These are phyloP conservation scores for Fonsecaea nubica DNA, from an alignment of 2,329 filamentous ascomycete species.

Conservation along the genomic window DNA sequence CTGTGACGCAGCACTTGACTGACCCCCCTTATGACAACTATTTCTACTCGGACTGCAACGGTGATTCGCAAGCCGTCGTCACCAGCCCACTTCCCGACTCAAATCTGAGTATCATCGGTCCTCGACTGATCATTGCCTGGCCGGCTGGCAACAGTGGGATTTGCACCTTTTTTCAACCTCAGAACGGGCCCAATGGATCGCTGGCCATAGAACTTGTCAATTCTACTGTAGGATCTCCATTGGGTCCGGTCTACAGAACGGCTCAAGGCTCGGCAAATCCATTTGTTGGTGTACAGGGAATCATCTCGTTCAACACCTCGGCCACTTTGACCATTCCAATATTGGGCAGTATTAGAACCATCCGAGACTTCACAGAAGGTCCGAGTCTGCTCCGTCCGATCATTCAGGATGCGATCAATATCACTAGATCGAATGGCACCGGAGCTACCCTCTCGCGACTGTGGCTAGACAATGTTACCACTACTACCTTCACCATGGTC, in stretches of 20 bases:
- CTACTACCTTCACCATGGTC: constrained; percentile 59
- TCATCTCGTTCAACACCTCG: constrained; percentile 64
- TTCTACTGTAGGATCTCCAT: constrained; percentile 53
- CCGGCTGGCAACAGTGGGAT: constrained; percentile 70
- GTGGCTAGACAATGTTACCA: constrained; percentile 69
- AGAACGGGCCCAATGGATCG: constrained; percentile 60
- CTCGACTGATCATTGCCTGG: constrained; percentile 68
- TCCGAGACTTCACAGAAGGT: constrained; percentile 68
- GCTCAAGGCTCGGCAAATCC: constrained; percentile 46
- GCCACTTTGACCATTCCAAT: constrained; percentile 63
- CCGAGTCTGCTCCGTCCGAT: constrained; percentile 58
- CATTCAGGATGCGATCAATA: constrained; percentile 62
- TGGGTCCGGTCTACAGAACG: constrained; percentile 55
- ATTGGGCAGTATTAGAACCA: constrained; percentile 67
- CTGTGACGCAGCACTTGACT: constrained; percentile 55
- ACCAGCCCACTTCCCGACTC: constrained; percentile 63
- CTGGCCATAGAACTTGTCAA: constrained; percentile 62
- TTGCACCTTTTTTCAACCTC: constrained; percentile 63
- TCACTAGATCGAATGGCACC: constrained; percentile 49
- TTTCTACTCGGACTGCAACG: constrained; percentile 70
- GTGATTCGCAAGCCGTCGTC: constrained; percentile 65
- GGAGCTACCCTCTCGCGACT: constrained; percentile 59
- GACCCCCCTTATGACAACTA: constrained; percentile 69
- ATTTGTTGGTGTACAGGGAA: constrained; percentile 60
- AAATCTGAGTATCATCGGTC: constrained; percentile 62